These are phyloP conservation scores for Emmonsia crescens DNA, from an alignment of 2,329 filamentous ascomycete genomes.

Conservation along the genomic window DNA sequence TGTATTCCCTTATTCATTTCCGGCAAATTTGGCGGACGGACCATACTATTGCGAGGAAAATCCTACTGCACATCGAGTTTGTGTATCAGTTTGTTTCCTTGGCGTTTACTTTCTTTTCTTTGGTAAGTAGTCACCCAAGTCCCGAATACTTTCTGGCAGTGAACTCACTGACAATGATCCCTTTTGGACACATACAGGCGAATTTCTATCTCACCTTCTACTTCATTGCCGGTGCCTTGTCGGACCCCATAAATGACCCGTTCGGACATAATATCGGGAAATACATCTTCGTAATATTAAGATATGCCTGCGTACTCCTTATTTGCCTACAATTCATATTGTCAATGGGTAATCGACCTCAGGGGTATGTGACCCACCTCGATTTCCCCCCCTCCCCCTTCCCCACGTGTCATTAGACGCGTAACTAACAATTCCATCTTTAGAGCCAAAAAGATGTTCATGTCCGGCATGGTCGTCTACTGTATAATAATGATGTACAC, in stretches of 20 bases:
- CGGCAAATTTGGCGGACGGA: conserved; percentile 88
- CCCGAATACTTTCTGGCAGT: neutral
- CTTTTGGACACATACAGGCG: conserved; percentile 38
- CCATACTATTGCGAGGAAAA: conserved; percentile 78
- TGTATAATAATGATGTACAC: conserved; percentile 93
- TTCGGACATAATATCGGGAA: conserved; percentile 80
- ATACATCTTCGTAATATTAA: conserved; percentile 74
- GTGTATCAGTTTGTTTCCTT: conserved; percentile 89
- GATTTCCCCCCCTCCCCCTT: conserved; percentile 5
- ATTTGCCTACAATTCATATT: conserved; percentile 95
- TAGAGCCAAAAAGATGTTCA: conserved; percentile 73
- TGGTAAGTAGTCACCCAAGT: conserved; percentile 35
- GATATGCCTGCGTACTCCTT: conserved; percentile 75
- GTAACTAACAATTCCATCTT: neutral
- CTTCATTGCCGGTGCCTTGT: conserved; percentile 86
- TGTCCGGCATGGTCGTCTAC: conserved; percentile 82
- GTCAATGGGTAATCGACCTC: conserved; percentile 88
- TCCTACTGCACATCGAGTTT: conserved; percentile 89
- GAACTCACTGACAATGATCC: neutral
- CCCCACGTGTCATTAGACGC: neutral
- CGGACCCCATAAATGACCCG: conserved; percentile 69
- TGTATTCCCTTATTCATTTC: conserved; percentile 94
- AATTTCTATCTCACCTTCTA: conserved; percentile 99
- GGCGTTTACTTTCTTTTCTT: conserved; percentile 92
- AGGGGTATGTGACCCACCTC: conserved; percentile 47